Evolutionary conservation across 2,329 filamentous ascomycete genomes (phyloP), one percentile per base, ranked within the genome.

Genomic region (Colletotrichum theobromicola): DNA sequence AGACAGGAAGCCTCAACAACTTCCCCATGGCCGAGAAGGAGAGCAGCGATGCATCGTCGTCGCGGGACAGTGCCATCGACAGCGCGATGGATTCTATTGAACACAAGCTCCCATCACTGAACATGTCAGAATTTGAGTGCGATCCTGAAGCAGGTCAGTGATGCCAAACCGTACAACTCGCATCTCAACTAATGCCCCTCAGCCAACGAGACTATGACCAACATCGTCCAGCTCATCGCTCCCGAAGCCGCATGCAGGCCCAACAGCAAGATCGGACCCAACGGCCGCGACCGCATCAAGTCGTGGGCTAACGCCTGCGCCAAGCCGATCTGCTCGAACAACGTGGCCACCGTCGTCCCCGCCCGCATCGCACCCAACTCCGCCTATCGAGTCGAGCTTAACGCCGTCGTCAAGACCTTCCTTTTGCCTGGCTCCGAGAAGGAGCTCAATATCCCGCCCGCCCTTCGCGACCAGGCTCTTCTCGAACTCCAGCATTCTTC

Each of bases 391-490:
- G 74, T 77, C 63, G 84, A 85, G 60, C 81, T 88, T 65, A 79
- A 83, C 62, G 84, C 84, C 64, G 81, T 88, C 63, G 81, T 84
- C 77, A 78, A 81, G 34, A 82, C 83, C 2, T 88, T 86, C 74
- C 82, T 88, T 13, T 62, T 82, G 16, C 84, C 86, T 2, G 82
- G 82, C 8, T 80, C 85, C 2, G 81, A 84, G 57, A 88, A 87
- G 77, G 87, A 88, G 75, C 83, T 88, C 72, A 88, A 88, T 79
- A 85, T 88, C 72, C 85, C 87, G 5, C 81, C 84, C 1, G 73
- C 81, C 3, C 83, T 88, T 75, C 85, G 87, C 50, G 80, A 82
- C 50, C 76, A 82, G 7, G 85, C 83, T 15, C 82, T 88, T 10
- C 72, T 79, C 30, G 81, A 78, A 6, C 80, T 88, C 16, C 78